Percentiles rank a stretch among this genome's conserved stretches.
These are phyloP conservation scores for Bipolaris victoriae DNA, from an alignment of 2,329 filamentous ascomycete genomes.

Conservation along the genomic window DNA sequence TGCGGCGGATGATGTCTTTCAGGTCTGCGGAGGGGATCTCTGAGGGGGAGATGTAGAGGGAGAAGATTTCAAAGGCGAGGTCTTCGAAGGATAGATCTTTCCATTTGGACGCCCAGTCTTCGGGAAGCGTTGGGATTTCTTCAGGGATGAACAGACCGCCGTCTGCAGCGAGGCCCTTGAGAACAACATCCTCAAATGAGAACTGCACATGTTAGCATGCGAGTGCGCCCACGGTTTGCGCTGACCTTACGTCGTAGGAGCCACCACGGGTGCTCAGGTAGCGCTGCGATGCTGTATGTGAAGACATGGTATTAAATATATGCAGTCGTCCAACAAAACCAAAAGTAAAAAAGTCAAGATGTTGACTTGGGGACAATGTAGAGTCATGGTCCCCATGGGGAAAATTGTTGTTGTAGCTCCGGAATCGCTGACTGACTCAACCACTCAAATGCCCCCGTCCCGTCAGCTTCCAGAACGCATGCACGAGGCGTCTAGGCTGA, in stretches of 20 bases:
- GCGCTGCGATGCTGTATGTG: slow-evolving; percentile 62
- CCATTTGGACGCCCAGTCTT: slow-evolving; percentile 73
- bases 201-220: slow-evolving; percentile 60
- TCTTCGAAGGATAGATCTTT: slow-evolving; percentile 78
- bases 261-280: slow-evolving; percentile 69
- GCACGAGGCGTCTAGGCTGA: slow-evolving; percentile 9
- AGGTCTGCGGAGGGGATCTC: slow-evolving; percentile 85
- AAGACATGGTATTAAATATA: slow-evolving; percentile 44
- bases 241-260: slow-evolving; percentile 62
- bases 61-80: slow-evolving; percentile 83
- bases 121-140: slow-evolving; percentile 70
- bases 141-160: slow-evolving; percentile 91
- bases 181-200: slow-evolving; percentile 88
- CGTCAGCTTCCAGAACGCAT: slow-evolving; percentile 10
- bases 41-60: slow-evolving; percentile 80
- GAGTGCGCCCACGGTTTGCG: slow-evolving; percentile 5
- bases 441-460: slow-evolving; percentile 9
- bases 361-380: slow-evolving; percentile 7
- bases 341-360: slow-evolving; percentile 10
- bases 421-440: slow-evolving; percentile 37
- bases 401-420: slow-evolving; percentile 34
- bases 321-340: slow-evolving; percentile 10
- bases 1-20: slow-evolving; percentile 79
- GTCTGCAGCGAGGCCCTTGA: slow-evolving; percentile 86
- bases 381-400: slow-evolving; percentile 30